Conservation (phyloP, 2,329 filamentous ascomycete species). For the Sclerotinia borealis region DNA sequence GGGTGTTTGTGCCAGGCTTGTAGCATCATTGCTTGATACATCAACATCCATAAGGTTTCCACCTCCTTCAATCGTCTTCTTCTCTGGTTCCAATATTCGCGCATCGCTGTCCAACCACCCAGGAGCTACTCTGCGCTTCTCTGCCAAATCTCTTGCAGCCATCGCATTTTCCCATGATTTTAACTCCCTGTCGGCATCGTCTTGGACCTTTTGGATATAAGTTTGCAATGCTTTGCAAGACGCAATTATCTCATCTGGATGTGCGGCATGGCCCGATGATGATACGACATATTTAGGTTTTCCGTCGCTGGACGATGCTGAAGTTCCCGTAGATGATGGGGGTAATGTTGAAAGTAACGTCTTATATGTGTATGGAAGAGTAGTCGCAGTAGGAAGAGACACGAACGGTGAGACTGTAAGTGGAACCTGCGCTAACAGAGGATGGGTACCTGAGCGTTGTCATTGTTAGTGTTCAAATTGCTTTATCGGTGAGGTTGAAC, state of each 20-base stretch:
- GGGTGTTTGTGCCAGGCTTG: conserved; percentile 29
- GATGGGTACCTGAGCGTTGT: conserved; percentile 60
- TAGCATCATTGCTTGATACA: conserved; percentile 30
- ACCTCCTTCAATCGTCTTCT: conserved; percentile 27
- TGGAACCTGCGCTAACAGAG: conserved; percentile 84
- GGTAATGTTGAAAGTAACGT: conserved; percentile 82
- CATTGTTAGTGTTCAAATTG: neutral
- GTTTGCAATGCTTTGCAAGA: conserved; percentile 74
- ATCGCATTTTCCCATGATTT: conserved; percentile 64
- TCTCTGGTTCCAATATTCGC: conserved; percentile 62
- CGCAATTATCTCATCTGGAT: conserved; percentile 77
- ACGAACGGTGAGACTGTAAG: conserved; percentile 93
- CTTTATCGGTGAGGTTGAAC: neutral
- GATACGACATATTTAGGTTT: conserved; percentile 72
- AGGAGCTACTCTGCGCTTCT: conserved; percentile 73
- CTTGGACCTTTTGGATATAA: conserved; percentile 64
- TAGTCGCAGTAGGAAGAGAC: conserved; percentile 80
- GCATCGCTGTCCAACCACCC: conserved; percentile 75
- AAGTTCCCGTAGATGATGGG: conserved; percentile 55
- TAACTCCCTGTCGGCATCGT: conserved; percentile 62
- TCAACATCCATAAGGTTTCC: conserved; percentile 31
- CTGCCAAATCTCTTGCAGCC: conserved; percentile 60
- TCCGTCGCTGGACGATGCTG: conserved; percentile 35
- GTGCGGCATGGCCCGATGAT: conserved; percentile 70
- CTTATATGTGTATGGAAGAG: conserved; percentile 93